Percentiles rank a stretch among this genome's conserved stretches.
phyloP scores from a whole-genome alignment of 2,329 filamentous ascomycete species.

The Dothistroma pini region DNA sequence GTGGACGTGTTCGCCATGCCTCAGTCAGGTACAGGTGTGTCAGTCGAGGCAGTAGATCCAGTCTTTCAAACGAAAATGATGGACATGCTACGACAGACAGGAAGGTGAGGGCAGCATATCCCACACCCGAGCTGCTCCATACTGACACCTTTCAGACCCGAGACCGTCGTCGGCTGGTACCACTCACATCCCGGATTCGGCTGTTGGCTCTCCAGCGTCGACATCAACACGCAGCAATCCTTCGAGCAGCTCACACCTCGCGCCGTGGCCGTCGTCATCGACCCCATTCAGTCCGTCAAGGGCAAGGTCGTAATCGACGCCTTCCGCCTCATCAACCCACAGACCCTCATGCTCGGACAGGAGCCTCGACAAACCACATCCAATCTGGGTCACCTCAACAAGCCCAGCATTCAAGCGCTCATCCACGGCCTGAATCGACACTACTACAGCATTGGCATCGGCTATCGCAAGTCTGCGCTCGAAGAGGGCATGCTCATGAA shows the following conservation, averaged over 20 bases:
- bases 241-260: conserved; percentile 97
- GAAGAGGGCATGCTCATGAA: conserved; percentile 99
- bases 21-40: conserved; percentile 95
- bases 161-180: conserved; percentile 99
- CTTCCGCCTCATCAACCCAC: conserved; percentile 96
- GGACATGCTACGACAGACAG: conserved; percentile 98
- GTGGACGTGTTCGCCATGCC: conserved; percentile 99
- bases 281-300: conserved; percentile 98
- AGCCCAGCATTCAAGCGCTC: conserved; percentile 98
- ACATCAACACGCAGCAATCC: conserved; percentile 99
- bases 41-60: conserved; percentile 95
- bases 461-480: conserved; percentile 91
- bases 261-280: conserved; percentile 95
- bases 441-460: conserved; percentile 98
- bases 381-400: conserved; percentile 96
- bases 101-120: conserved; percentile 59
- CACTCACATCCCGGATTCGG: conserved; percentile 99
- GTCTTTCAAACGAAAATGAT: conserved; percentile 99
- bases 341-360: conserved; percentile 96
- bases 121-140: neutral
- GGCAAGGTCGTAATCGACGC: conserved; percentile 99
- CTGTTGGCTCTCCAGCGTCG: conserved; percentile 97
- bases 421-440: conserved; percentile 98
- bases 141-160: conserved; percentile 58
- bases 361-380: conserved; percentile 97